A percentile compares a stretch with the other conserved stretches of the same genome.
phyloP scores from a whole-genome alignment of 106 monocot genomes.

The Dioscorea alata region DNA sequence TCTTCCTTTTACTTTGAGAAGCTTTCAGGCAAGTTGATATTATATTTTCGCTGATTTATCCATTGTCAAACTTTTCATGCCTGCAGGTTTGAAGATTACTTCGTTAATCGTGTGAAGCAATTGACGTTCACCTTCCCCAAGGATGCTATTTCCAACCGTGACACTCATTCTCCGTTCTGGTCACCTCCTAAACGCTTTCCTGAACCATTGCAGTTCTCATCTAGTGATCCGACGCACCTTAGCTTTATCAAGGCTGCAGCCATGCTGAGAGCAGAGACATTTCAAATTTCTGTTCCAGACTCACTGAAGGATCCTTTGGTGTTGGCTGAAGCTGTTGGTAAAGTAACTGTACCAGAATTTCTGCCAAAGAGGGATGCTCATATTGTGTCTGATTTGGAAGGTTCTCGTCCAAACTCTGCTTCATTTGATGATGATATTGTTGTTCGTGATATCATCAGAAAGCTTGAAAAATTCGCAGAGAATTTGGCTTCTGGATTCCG shows the following conservation, averaged over 20 bases:
- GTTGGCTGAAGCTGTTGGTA: slow-evolving; percentile 54
- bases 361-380: slow-evolving; percentile 73
- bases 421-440: slow-evolving; percentile 75
- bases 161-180: slow-evolving; percentile 83
- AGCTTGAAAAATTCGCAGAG: slow-evolving; percentile 54
- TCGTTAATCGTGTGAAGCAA: slow-evolving; percentile 79
- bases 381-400: slow-evolving; percentile 82
- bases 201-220: slow-evolving; percentile 58
- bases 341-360: slow-evolving; percentile 63
- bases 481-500: slow-evolving; percentile 55
- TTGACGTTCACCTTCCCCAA: slow-evolving; percentile 87
- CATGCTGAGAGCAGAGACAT: slow-evolving; percentile 74
- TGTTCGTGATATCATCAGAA: slow-evolving; percentile 56
- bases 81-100: slow-evolving; percentile 89
- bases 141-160: slow-evolving; percentile 43
- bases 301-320: slow-evolving; percentile 48
- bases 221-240: slow-evolving; percentile 56
- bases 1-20: not conserved
- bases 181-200: slow-evolving; percentile 94
- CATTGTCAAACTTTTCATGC: not conserved
- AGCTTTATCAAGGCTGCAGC: slow-evolving; percentile 67
- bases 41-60: not conserved
- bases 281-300: slow-evolving; percentile 74
- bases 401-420: slow-evolving; percentile 47
- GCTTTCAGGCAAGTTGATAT: not conserved